phyloP scores from a whole-genome alignment of 1,284 basidiomycete genomes.

The Papiliotrema flavescens region DNA sequence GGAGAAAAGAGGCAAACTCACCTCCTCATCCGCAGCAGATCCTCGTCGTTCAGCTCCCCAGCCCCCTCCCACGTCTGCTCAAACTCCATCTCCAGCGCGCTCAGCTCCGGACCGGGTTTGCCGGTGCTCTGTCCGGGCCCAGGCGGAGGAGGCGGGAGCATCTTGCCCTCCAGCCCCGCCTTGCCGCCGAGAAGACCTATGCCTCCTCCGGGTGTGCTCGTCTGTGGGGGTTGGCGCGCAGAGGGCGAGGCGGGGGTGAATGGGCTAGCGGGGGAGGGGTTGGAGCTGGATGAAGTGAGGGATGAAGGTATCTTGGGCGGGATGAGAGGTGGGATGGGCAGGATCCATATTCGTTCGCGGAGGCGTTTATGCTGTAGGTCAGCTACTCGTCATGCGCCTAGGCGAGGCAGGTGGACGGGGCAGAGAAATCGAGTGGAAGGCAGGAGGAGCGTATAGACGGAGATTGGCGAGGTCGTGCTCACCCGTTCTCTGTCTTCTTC shows the following conservation, averaged over 20 bases:
- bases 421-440: not conserved
- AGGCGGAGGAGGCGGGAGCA: conserved; percentile 28
- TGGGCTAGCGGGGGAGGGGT: conserved; percentile 20
- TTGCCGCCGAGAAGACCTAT: not conserved
- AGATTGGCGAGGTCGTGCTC: conserved; percentile 6
- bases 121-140: conserved; percentile 48
- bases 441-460: not conserved
- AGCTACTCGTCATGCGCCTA: not conserved
- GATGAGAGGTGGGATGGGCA: conserved; percentile 49
- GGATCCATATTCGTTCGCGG: conserved; percentile 88
- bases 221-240: conserved; percentile 26
- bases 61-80: conserved; percentile 89
- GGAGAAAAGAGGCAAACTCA: conserved; percentile 17
- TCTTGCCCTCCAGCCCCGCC: conserved; percentile 9
- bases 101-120: conserved; percentile 31
- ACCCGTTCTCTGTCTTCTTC: conserved; percentile 88
- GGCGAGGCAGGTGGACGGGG: not conserved
- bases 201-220: not conserved
- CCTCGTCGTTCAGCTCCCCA: conserved; percentile 83
- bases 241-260: conserved; percentile 33
- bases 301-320: conserved; percentile 5
- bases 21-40: conserved; percentile 47
- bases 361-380: conserved; percentile 72
- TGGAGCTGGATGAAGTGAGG: conserved; percentile 6
- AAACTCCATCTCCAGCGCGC: conserved; percentile 77